These are phyloP conservation scores for Reticulascus tulasneorum DNA, from an alignment of 2,329 filamentous ascomycete genomes.

Conservation along the genomic window DNA sequence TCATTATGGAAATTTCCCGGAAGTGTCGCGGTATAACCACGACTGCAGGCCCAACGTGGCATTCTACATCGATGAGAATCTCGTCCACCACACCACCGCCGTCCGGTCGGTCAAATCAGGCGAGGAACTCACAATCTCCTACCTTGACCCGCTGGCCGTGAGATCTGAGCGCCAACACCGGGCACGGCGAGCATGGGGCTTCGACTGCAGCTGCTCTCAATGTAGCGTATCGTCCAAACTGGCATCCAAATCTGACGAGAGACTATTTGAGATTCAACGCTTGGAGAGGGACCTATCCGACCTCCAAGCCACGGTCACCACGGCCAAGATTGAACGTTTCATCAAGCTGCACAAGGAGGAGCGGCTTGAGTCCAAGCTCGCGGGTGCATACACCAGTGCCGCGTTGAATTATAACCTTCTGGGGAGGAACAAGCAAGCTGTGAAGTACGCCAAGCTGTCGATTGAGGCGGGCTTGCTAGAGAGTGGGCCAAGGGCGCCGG, in stretches of 20 bases:
- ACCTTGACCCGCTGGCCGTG: slow-evolving; percentile 29
- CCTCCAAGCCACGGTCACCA: slow-evolving; percentile 15
- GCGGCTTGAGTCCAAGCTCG: slow-evolving; percentile 27
- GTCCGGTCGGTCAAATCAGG: slow-evolving; percentile 32
- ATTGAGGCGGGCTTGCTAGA: slow-evolving; percentile 29
- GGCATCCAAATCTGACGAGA: slow-evolving; percentile 28
- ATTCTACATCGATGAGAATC: slow-evolving; percentile 32
- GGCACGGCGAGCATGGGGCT: slow-evolving; percentile 32
- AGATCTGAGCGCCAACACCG: slow-evolving; percentile 20
- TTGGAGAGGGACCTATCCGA: slow-evolving; percentile 21
- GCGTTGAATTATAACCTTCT: slow-evolving; percentile 34
- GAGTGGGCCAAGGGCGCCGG: slow-evolving; percentile 7
- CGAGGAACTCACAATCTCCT: slow-evolving; percentile 40
- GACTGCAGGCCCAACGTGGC: slow-evolving; percentile 41
- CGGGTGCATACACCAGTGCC: slow-evolving; percentile 32
- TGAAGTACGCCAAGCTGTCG: slow-evolving; percentile 32
- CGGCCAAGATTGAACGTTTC: slow-evolving; percentile 32
- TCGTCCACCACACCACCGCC: slow-evolving; percentile 34
- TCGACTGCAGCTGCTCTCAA: slow-evolving; percentile 33
- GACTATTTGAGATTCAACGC: slow-evolving; percentile 28
- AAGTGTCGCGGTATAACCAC: slow-evolving; percentile 36
- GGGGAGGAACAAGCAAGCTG: slow-evolving; percentile 33
- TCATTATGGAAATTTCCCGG: slow-evolving; percentile 15
- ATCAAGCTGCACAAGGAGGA: slow-evolving; percentile 35
- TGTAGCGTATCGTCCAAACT: slow-evolving; percentile 25